Percentiles rank a stretch among this genome's conserved stretches.
Evolutionary conservation across 495 filamentous ascomycete genomes (phyloP).

Genomic region (Lasiosphaeriaceae sp.): DNA sequence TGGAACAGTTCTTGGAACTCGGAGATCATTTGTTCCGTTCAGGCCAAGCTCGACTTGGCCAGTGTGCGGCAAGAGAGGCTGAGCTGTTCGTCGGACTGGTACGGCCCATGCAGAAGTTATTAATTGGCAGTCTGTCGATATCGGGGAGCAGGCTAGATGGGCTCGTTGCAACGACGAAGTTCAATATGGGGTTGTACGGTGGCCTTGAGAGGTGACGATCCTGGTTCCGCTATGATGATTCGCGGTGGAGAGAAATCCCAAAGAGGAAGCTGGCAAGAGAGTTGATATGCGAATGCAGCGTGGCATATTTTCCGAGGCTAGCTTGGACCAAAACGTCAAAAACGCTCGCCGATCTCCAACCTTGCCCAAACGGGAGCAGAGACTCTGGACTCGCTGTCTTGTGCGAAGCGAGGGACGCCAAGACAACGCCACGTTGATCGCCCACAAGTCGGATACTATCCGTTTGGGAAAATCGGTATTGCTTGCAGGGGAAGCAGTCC

Average conservation of each 20-base stretch:
- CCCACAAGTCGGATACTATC: slow-evolving; percentile 28
- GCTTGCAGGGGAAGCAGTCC: slow-evolving; percentile 19
- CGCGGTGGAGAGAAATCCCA: slow-evolving; percentile 6
- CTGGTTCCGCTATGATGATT: slow-evolving; percentile 15
- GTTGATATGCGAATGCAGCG: slow-evolving; percentile 17
- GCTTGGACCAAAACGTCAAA: slow-evolving; percentile 22
- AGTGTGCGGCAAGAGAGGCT: neutral
- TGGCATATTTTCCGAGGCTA: slow-evolving; percentile 29
- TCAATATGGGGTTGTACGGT: too few species aligned
- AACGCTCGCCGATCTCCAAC: slow-evolving; percentile 29
- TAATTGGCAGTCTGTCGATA: neutral
- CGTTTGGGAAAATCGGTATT: slow-evolving; percentile 28
- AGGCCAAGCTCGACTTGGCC: neutral
- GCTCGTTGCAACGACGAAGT: too few species aligned
- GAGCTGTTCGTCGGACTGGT: neutral
- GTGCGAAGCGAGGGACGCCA: slow-evolving; percentile 27
- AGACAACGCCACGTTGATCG: slow-evolving; percentile 32
- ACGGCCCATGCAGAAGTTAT: neutral
- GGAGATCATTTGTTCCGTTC: neutral
- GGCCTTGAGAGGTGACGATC: neutral
- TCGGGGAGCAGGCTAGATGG: neutral
- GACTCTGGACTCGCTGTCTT: slow-evolving; percentile 4
- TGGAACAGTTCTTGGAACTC: neutral
- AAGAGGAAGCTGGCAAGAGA: slow-evolving; percentile 27
- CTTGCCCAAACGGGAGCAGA: slow-evolving; percentile 22